phyloP scores from a whole-genome alignment of 768 basidiomycete species.

The Peribolospora kevripleyi region DNA sequence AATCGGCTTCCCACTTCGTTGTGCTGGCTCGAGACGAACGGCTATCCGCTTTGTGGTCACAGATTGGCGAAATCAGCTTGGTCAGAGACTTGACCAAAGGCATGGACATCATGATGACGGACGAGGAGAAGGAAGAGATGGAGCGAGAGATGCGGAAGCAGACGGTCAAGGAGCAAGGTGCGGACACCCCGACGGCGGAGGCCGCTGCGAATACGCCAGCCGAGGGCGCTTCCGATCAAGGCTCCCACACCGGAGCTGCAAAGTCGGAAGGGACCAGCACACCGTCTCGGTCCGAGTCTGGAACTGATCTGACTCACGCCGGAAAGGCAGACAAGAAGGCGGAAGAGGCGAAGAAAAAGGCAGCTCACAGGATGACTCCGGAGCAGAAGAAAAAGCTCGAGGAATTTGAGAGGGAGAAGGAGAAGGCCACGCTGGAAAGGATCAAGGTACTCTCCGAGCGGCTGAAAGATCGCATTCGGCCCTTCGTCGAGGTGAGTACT shows the following conservation, averaged over 20 bases:
- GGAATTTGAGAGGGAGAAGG: conserved; percentile 56
- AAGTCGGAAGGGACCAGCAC: conserved; percentile 9
- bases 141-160: conserved; percentile 38
- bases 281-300: conserved; percentile 2
- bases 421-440: conserved; percentile 53
- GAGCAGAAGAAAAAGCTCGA: conserved; percentile 69
- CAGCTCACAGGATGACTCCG: conserved; percentile 32
- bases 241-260: conserved; percentile 11
- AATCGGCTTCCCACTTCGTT: neutral
- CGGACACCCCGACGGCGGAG: no score
- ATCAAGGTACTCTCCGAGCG: conserved; percentile 50
- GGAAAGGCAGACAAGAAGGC: conserved; percentile 12
- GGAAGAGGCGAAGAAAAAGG: conserved; percentile 23
- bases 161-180: neutral
- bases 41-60: neutral
- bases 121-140: conserved; percentile 74
- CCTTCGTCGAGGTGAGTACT: conserved; percentile 54
- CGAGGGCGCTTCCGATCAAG: conserved; percentile 12
- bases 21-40: neutral
- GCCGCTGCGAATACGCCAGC: no score
- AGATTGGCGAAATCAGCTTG: conserved; percentile 91
- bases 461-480: conserved; percentile 58
- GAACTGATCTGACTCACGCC: conserved; percentile 9
- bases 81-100: conserved; percentile 75
- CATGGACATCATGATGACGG: conserved; percentile 48